phyloP scores from a whole-genome alignment of 78 protist genomes.

The Diacronema lutheri region DNA sequence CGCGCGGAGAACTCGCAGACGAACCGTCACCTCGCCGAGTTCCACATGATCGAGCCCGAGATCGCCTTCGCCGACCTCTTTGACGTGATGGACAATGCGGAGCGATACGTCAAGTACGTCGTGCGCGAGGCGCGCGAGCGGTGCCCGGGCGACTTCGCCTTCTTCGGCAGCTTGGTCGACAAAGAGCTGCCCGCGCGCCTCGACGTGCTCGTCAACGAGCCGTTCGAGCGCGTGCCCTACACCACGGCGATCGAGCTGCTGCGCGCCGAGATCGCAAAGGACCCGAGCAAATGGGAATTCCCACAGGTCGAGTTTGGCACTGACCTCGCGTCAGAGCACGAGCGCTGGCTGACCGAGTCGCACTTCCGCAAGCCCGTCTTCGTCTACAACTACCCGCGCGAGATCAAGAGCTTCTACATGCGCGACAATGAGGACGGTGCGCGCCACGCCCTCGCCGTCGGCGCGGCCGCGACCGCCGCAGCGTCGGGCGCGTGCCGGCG shows the following conservation, averaged over 20 bases:
- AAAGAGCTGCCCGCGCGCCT: slow-evolving; percentile 6
- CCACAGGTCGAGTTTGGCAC: slow-evolving; percentile 21
- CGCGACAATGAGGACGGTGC: slow-evolving; percentile 57
- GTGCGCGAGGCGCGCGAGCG: not conserved
- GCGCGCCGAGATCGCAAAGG: slow-evolving; percentile 3
- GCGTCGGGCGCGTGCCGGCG: not conserved
- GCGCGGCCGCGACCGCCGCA: too few relatives aligned
- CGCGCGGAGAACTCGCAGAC: slow-evolving; percentile 22
- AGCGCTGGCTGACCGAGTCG: slow-evolving; percentile 53
- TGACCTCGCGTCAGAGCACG: slow-evolving; percentile 80
- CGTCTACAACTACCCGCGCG: slow-evolving; percentile 38
- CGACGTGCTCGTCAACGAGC: not conserved
- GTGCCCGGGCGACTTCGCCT: slow-evolving; percentile 15
- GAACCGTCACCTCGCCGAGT: slow-evolving; percentile 84
- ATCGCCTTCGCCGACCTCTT: slow-evolving; percentile 68
- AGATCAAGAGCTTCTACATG: slow-evolving; percentile 77
- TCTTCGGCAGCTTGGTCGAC: not conserved
- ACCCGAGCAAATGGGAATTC: slow-evolving; percentile 9
- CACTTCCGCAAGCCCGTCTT: not conserved
- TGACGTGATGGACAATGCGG: slow-evolving; percentile 66
- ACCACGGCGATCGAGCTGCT: slow-evolving; percentile 62
- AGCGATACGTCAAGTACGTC: slow-evolving; percentile 30
- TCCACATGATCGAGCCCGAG: slow-evolving; percentile 91
- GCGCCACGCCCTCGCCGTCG: not conserved
- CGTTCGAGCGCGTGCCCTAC: slow-evolving; percentile 27